Percentiles rank a stretch among this genome's conserved stretches.
phyloP scores from a whole-genome alignment of 108 stramenopile species.

The Ochromonas danica region DNA sequence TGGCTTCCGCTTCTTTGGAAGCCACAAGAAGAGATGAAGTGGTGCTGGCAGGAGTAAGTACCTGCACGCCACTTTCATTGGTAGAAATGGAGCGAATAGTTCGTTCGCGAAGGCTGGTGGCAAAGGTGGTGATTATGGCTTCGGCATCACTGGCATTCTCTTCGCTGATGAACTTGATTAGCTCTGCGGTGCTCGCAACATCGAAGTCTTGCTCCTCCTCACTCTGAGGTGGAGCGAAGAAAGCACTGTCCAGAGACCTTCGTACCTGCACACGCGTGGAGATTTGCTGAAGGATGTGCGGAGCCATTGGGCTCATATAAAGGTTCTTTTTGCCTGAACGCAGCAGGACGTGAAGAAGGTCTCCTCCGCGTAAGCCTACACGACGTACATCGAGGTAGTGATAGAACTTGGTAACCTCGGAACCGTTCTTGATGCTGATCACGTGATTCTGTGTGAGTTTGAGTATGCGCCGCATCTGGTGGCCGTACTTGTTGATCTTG shows the following conservation, averaged over 20 bases:
- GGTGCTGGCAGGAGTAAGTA: neutral
- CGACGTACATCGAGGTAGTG: neutral
- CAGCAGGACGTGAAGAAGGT: neutral
- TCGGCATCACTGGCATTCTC: neutral
- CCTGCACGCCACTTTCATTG: neutral
- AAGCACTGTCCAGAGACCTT: neutral
- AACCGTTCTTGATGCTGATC: conserved; percentile 13
- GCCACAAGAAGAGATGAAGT: neutral
- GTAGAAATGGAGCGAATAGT: neutral
- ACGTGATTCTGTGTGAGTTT: conserved; percentile 21
- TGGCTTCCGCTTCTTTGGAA: neutral
- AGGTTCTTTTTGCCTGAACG: neutral
- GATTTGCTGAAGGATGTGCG: conserved; percentile 29
- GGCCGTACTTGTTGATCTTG: conserved; percentile 28
- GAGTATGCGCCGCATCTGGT: conserved; percentile 7
- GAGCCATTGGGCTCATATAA: neutral
- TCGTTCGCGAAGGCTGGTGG: neutral
- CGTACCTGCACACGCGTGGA: conserved; percentile 24
- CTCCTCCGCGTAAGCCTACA: neutral
- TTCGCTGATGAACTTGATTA: conserved; percentile 7
- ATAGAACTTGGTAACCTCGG: conserved; percentile 19
- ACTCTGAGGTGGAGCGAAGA: neutral
- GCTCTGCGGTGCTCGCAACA: neutral
- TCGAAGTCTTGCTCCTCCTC: too few relatives aligned
- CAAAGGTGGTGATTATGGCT: neutral